Percentiles rank a stretch among this genome's conserved stretches.
phyloP scores from a whole-genome alignment of 73 alveolate genomes.

The Breviolum minutum region DNA sequence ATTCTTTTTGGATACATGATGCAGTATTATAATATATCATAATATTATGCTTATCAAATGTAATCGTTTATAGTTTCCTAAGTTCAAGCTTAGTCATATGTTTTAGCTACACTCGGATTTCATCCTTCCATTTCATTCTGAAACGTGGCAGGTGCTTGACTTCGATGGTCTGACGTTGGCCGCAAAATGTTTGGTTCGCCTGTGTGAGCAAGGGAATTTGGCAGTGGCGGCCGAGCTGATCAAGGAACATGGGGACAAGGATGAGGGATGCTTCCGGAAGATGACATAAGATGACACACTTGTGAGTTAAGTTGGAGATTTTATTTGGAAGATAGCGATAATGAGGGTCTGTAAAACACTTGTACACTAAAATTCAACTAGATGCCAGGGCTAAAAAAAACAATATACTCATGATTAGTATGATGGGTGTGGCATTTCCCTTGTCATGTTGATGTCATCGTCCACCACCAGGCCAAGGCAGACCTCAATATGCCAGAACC shows the following conservation, averaged over 20 bases:
- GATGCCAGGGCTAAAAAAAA: not conserved
- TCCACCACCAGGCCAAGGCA: constrained; percentile 95
- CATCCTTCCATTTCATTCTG: not conserved
- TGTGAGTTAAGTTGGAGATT: too few relatives aligned
- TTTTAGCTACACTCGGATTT: not conserved
- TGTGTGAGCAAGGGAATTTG: constrained; percentile 80
- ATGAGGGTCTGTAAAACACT: too few relatives aligned
- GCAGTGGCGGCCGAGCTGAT: constrained; percentile 91
- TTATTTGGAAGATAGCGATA: too few relatives aligned
- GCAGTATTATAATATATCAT: not conserved
- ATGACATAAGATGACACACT: too few relatives aligned
- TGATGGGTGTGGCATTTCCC: too few relatives aligned
- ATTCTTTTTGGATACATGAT: not conserved
- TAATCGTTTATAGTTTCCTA: too few relatives aligned
- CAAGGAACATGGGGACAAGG: constrained; percentile 4
- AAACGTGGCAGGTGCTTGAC: not conserved
- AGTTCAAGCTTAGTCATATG: too few relatives aligned
- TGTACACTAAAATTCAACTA: too few relatives aligned
- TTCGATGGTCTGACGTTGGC: constrained; percentile 91
- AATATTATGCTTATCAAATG: too few relatives aligned
- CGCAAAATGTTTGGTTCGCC: constrained; percentile 51
- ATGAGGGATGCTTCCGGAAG: too few relatives aligned
- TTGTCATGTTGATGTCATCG: not conserved
- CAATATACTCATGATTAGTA: not conserved
- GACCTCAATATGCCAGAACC: constrained; percentile 92